Evolutionary conservation across 352 stramenopile species (phyloP).

Genomic region (Globisporangium splendens): DNA sequence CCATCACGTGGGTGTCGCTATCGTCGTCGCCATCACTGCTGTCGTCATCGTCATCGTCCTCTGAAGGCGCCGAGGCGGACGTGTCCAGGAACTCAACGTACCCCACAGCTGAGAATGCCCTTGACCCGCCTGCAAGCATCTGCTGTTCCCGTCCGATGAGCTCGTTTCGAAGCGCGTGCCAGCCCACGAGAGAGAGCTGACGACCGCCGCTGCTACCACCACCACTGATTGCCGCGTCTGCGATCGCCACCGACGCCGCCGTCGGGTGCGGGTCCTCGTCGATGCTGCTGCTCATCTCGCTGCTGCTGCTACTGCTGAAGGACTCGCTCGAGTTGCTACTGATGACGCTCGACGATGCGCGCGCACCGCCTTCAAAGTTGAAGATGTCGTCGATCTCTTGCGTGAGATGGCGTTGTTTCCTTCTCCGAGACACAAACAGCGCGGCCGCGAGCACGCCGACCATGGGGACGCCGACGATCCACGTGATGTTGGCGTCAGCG

Average conservation of each 20-base stretch:
- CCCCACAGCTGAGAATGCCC: slow-evolving; percentile 24
- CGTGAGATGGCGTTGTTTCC: slow-evolving; percentile 18
- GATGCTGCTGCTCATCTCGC: slow-evolving; percentile 6
- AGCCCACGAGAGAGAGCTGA: slow-evolving; percentile 54
- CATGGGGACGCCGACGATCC: slow-evolving; percentile 38
- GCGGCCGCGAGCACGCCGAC: slow-evolving; percentile 30
- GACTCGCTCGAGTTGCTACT: slow-evolving; percentile 15
- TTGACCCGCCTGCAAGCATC: slow-evolving; percentile 27
- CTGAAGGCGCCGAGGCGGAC: slow-evolving; percentile 20
- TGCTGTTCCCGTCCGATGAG: slow-evolving; percentile 54
- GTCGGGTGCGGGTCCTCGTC: slow-evolving; percentile 13
- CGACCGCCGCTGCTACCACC: too few relatives aligned
- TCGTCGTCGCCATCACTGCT: not conserved
- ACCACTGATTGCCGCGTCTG: not conserved
- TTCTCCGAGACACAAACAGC: slow-evolving; percentile 38
- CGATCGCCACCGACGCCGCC: slow-evolving; percentile 21
- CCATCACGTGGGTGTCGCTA: not conserved
- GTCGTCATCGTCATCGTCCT: not conserved
- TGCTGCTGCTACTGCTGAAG: slow-evolving; percentile 10
- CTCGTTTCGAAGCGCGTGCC: slow-evolving; percentile 47
- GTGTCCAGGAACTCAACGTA: slow-evolving; percentile 52
- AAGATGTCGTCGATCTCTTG: slow-evolving; percentile 22
- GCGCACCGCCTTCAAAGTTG: slow-evolving; percentile 11
- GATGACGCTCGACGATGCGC: not conserved
- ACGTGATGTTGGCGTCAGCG: slow-evolving; percentile 30